These are phyloP conservation scores for Acer yangbiense DNA, from an alignment of 345 rosid genomes.

Conservation along the genomic window DNA sequence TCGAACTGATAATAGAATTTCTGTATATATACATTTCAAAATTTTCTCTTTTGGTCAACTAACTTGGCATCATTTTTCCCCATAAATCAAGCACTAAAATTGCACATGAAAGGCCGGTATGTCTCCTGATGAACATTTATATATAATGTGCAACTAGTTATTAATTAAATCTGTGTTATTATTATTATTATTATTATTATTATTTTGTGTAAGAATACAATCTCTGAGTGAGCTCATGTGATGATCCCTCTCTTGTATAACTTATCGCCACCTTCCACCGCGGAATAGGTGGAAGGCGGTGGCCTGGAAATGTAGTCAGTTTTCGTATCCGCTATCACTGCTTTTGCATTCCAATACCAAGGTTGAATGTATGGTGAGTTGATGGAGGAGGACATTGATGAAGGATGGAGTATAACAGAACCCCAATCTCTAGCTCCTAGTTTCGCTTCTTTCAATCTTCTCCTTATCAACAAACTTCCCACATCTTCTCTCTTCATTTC, in stretches of 20 bases:
- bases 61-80: background rate
- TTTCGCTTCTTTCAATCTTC: conserved; percentile 67
- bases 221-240: conserved; percentile 24
- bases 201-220: background rate
- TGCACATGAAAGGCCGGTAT: no score
- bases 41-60: no score
- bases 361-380: conserved; percentile 56
- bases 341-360: conserved; percentile 70
- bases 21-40: no score
- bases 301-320: conserved; percentile 38
- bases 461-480: conserved; percentile 62
- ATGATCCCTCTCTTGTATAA: conserved; percentile 69
- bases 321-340: conserved; percentile 41
- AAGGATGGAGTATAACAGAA: conserved; percentile 53
- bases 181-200: no score
- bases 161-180: background rate
- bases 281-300: conserved; percentile 47
- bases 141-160: background rate
- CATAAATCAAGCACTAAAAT: no score
- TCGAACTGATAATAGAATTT: no score
- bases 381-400: conserved; percentile 29
- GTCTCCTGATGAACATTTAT: background rate
- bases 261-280: conserved; percentile 71
- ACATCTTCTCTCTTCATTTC: conserved; percentile 67
- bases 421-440: conserved; percentile 82